These are phyloP conservation scores for Teunomyces aglyptinius DNA, from an alignment of 805 yeast genomes.

Conservation along the genomic window DNA sequence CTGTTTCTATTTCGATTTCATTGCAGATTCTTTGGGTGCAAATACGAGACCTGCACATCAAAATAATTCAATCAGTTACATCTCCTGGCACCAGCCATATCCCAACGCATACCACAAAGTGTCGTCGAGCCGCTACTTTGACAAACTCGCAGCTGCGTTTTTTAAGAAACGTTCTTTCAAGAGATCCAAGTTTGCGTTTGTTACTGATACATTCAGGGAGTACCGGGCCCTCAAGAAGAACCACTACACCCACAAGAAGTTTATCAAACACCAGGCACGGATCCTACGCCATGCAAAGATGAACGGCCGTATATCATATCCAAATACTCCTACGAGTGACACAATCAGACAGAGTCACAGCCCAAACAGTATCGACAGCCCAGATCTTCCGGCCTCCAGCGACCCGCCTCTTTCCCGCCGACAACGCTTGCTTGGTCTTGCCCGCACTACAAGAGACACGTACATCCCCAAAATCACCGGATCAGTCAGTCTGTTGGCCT, in stretches of 20 bases:
- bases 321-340: not conserved
- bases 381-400: not conserved
- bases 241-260: slow-evolving; percentile 14
- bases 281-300: slow-evolving; percentile 18
- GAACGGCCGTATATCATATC: slow-evolving; percentile 6
- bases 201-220: slow-evolving; percentile 32
- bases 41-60: not conserved
- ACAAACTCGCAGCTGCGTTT: slow-evolving; percentile 20
- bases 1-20: not conserved
- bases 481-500: slow-evolving; percentile 47
- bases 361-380: not conserved
- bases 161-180: slow-evolving; percentile 12
- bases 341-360: not conserved
- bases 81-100: not conserved
- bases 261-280: slow-evolving; percentile 10
- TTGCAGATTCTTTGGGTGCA: not conserved
- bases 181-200: slow-evolving; percentile 22
- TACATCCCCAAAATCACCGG: slow-evolving; percentile 54
- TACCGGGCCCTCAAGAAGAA: slow-evolving; percentile 24
- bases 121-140: slow-evolving; percentile 13
- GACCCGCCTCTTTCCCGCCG: slow-evolving; percentile 31
- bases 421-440: slow-evolving; percentile 48
- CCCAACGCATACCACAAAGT: slow-evolving; percentile 12
- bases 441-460: slow-evolving; percentile 54
- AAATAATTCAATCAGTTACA: not conserved